These are phyloP conservation scores for Cutaneotrichosporon sp. DNA, from an alignment of 1,284 basidiomycete genomes.

Conservation along the genomic window DNA sequence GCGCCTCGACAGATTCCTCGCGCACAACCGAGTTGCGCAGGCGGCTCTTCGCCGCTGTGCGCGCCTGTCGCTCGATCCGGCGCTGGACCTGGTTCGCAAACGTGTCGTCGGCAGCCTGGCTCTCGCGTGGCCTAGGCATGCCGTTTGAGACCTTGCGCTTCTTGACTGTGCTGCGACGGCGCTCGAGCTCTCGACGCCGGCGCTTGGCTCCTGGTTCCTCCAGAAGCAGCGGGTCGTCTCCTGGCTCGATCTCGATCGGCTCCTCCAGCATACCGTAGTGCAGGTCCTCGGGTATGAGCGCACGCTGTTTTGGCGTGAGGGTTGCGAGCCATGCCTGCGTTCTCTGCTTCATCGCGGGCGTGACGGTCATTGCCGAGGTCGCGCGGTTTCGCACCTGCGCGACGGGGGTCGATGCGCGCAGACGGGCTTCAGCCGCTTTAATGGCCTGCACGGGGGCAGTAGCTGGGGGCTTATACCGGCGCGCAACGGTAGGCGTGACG, in stretches of 20 bases:
- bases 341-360: constrained; percentile 3
- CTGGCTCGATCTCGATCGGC: constrained; percentile 10
- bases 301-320: constrained; percentile 8
- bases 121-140: not conserved
- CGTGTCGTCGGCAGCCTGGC: not conserved
- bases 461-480: not conserved
- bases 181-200: not conserved
- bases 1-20: not conserved
- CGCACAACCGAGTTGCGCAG: not conserved
- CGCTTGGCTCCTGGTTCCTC: not conserved
- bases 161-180: not conserved
- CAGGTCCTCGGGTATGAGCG: not conserved
- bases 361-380: not conserved
- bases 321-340: not conserved
- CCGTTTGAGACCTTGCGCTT: not conserved
- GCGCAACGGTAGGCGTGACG: not conserved
- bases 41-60: not conserved
- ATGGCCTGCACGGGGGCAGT: not conserved
- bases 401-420: not conserved
- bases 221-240: constrained; percentile 14
- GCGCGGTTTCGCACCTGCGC: not conserved
- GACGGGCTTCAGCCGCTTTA: not conserved
- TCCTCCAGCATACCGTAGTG: not conserved
- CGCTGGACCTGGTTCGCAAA: not conserved
- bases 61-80: not conserved